Conservation (phyloP, 2,329 filamentous ascomycete genomes). For the Fusarium sp. region DNA sequence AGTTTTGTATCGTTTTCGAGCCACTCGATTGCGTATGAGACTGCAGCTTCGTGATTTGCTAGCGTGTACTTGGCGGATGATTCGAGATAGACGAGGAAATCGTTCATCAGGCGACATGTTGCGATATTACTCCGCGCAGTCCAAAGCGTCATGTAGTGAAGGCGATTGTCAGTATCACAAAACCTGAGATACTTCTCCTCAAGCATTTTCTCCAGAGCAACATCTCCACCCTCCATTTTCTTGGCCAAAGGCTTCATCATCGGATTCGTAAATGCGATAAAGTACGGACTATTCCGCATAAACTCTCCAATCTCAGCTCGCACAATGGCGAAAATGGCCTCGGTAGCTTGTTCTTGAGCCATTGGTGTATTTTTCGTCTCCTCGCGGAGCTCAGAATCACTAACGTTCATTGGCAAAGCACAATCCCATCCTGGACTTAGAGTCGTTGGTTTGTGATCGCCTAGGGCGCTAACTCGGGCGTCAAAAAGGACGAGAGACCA, state of each 20-base stretch:
- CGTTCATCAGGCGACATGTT: conserved; percentile 62
- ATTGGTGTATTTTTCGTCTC: conserved; percentile 55
- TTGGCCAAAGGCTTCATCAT: conserved; percentile 46
- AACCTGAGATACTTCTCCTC: conserved; percentile 60
- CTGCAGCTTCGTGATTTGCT: conserved; percentile 45
- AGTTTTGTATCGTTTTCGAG: conserved; percentile 55
- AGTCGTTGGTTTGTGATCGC: conserved; percentile 50
- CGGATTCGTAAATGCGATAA: conserved; percentile 54
- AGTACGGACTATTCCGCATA: conserved; percentile 50
- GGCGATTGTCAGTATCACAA: conserved; percentile 54
- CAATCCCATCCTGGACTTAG: conserved; percentile 58
- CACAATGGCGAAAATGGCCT: conserved; percentile 57
- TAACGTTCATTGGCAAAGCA: conserved; percentile 57
- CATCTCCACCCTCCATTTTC: conserved; percentile 38
- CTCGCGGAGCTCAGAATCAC: conserved; percentile 59
- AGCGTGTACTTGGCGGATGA: conserved; percentile 45
- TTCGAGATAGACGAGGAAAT: conserved; percentile 53
- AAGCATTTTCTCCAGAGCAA: conserved; percentile 54
- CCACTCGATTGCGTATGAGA: conserved; percentile 50
- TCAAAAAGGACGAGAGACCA: conserved; percentile 72
- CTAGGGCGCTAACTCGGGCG: conserved; percentile 65
- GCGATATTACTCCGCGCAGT: conserved; percentile 58
- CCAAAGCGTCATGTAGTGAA: conserved; percentile 59
- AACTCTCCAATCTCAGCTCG: conserved; percentile 57
- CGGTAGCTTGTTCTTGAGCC: conserved; percentile 51